Evolutionary conservation across 139 green algal species (phyloP).

Genomic region (Haematococcus lacustris): DNA sequence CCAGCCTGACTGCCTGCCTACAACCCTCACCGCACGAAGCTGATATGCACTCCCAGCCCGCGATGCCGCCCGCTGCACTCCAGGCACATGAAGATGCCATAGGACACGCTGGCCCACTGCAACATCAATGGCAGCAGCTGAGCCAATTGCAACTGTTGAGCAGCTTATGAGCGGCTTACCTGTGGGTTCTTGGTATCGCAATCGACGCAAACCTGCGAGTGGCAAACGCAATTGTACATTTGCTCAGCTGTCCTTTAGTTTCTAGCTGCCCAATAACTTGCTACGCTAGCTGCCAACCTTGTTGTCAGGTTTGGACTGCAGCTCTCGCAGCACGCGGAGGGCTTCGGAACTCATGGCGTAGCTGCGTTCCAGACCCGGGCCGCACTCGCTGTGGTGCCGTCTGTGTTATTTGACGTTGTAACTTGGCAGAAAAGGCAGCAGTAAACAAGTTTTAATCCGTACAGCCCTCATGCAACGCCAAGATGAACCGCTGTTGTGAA

Average conservation of each 20-base stretch:
- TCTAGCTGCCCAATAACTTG: not conserved
- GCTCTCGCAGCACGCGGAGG: not conserved
- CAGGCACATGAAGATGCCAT: slow-evolving; percentile 98
- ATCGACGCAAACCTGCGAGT: slow-evolving; percentile 79
- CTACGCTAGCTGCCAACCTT: not conserved
- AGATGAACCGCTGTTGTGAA: too few relatives aligned
- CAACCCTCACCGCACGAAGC: slow-evolving; percentile 92
- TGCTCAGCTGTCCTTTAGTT: too few relatives aligned
- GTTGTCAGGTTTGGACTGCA: not conserved
- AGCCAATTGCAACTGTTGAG: not conserved
- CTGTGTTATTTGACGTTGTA: too few relatives aligned
- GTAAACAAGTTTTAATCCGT: too few relatives aligned
- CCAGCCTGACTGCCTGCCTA: too few relatives aligned
- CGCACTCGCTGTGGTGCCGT: too few relatives aligned
- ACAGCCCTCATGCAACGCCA: too few relatives aligned
- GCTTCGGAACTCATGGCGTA: too few relatives aligned
- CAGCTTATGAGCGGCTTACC: slow-evolving; percentile 72
- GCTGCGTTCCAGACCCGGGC: too few relatives aligned
- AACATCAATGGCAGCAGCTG: not conserved
- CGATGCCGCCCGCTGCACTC: slow-evolving; percentile 94
- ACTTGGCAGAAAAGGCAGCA: too few relatives aligned
- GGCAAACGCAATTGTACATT: not conserved
- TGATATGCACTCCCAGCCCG: slow-evolving; percentile 94
- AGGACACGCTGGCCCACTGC: slow-evolving; percentile 63
- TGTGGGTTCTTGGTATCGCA: slow-evolving; percentile 91